Evolutionary conservation across 192 early-diverging fungal genomes (phyloP), one percentile per base, ranked within the genome.

Genomic region (Coemansia sp.): DNA sequence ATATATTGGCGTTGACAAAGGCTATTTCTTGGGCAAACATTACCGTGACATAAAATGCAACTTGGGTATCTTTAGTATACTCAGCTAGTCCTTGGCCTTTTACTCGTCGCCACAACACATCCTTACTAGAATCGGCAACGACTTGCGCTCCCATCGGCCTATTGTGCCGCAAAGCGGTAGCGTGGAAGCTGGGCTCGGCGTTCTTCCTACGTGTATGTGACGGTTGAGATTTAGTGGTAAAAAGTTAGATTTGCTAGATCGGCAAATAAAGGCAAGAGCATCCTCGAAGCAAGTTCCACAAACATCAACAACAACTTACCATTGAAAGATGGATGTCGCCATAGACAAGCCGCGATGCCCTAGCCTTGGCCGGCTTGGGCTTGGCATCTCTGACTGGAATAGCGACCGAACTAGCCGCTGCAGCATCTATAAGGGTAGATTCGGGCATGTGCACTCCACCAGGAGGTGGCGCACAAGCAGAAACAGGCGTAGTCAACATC

Each of bases 311-410:
- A 18, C n/a, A 26, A 71, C 77, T 80, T 80, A 80, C 77, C 72
- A 75, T 65, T 25, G 72, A 80, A 21, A 65, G 28, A 14, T 47
- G 59, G 11, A 66, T 41, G 50, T 80, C 72, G 66, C 33, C 55
- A 62, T 80, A 80, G 10, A 80, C 66, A 9, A 80, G 68, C 2
- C 72, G 69, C 43, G 77, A 66, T 47, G 62, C n/a, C 25, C 60
- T 63, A 25, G 59, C 33, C 62, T 66, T 75, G 8, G 66, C 43
- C 20, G 57, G 33, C 48, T 61, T 38, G 16, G 72, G 14, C 14
- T 31, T 59, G 55, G 62, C 66, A 65, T 71, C 67, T 67, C 7
- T 42, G 43, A 12, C 1, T 38, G 18, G 18, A 6, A 12, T 10
- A 20, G 60, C 60, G 25, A 37, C 11, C 23, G 59, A 37, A 41